Conservation (phyloP, 345 rosid species). For the Nephelium lappaceum region DNA sequence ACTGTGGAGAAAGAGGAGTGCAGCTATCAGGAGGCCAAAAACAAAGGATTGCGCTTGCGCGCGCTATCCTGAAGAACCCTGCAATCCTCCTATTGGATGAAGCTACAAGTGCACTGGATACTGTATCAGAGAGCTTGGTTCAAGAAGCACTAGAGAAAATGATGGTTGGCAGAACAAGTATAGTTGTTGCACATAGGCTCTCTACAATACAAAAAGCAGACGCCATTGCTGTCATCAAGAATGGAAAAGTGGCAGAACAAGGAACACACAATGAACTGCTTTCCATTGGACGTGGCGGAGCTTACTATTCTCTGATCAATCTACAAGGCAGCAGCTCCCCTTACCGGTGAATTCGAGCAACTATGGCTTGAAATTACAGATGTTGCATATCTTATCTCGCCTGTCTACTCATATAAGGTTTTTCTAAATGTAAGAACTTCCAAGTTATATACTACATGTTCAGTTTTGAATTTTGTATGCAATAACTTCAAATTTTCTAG, state of each 20-base stretch:
- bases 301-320: conserved; percentile 46
- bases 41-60: conserved; percentile 71
- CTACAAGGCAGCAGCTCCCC: conserved; percentile 38
- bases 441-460: background rate
- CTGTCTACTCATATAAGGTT: background rate
- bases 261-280: conserved; percentile 58
- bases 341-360: conserved; percentile 20
- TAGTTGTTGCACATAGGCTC: conserved; percentile 58
- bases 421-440: background rate
- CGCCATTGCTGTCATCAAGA: conserved; percentile 53
- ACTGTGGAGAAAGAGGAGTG: conserved; percentile 66
- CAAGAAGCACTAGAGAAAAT: conserved; percentile 72
- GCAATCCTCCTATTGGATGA: conserved; percentile 68
- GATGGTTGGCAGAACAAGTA: conserved; percentile 58
- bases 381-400: background rate
- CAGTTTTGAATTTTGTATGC: background rate
- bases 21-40: conserved; percentile 81
- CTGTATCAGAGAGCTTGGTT: conserved; percentile 55
- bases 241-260: conserved; percentile 55
- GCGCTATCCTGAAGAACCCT: conserved; percentile 70
- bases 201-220: conserved; percentile 62
- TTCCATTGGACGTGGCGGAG: conserved; percentile 42
- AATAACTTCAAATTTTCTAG: too few species aligned
- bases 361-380: background rate
- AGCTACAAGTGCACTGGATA: conserved; percentile 77